phyloP scores from a whole-genome alignment of 768 basidiomycete genomes.

The Mycena capillaripes region DNA sequence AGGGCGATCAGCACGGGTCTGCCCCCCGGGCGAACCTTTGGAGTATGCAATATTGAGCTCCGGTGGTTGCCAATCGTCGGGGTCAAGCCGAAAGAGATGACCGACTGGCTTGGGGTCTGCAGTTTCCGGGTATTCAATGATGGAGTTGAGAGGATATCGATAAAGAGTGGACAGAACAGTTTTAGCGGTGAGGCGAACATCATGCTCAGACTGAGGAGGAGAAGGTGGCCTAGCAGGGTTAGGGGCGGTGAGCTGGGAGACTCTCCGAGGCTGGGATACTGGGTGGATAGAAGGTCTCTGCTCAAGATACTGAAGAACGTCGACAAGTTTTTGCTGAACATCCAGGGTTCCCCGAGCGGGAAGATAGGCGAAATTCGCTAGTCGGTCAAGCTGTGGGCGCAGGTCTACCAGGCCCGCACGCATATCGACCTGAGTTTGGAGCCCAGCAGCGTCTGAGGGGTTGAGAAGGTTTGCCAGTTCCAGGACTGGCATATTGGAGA shows the following conservation, averaged over 20 bases:
- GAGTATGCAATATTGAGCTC: not conserved
- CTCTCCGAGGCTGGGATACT: not conserved
- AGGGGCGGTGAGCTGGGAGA: too few species aligned
- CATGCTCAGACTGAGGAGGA: not conserved
- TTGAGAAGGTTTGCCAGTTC: not conserved
- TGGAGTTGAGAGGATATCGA: not conserved
- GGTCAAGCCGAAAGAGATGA: not conserved
- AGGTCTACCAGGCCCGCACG: not conserved
- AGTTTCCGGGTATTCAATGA: not conserved
- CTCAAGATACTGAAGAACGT: not conserved
- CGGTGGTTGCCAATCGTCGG: not conserved
- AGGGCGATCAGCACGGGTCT: not conserved
- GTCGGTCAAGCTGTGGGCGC: not conserved
- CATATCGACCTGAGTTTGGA: not conserved
- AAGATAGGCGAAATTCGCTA: not conserved
- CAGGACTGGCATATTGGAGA: not conserved
- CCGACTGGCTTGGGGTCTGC: not conserved
- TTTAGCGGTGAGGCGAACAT: not conserved
- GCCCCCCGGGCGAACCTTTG: not conserved
- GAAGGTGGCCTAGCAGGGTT: not conserved
- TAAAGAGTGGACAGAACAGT: not conserved
- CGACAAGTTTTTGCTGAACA: not conserved
- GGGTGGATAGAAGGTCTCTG: not conserved
- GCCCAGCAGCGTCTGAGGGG: not conserved
- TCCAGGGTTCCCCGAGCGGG: not conserved